Evolutionary conservation across 257 asterid genomes (phyloP).

Genomic region (Cinchona pubescens): DNA sequence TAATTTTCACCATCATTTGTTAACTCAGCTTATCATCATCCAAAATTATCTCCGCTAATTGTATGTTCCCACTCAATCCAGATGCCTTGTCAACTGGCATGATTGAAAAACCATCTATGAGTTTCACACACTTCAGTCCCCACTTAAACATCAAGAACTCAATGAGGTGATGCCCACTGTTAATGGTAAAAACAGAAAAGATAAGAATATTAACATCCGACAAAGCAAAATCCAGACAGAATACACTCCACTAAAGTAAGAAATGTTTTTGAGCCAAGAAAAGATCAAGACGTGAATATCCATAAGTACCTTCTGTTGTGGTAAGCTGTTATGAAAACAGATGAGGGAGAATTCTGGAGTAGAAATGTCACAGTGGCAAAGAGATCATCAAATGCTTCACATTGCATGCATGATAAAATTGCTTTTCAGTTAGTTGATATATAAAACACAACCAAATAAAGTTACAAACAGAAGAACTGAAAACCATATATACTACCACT

Average conservation of each 20-base stretch:
- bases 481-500: conserved; percentile 39
- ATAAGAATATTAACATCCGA: not conserved
- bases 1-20: not conserved
- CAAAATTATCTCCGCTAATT: conserved; percentile 75
- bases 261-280: not conserved
- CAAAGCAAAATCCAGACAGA: not conserved
- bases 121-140: conserved; percentile 77
- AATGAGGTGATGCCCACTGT: conserved; percentile 88
- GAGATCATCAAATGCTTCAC: conserved; percentile 80
- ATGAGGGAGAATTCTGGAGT: conserved; percentile 60
- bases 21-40: conserved; percentile 21
- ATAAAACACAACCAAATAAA: conserved; percentile 5
- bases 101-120: conserved; percentile 78
- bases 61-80: conserved; percentile 78
- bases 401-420: conserved; percentile 22
- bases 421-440: conserved; percentile 15
- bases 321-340: conserved; percentile 80
- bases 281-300: conserved; percentile 17
- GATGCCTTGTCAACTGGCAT: conserved; percentile 71
- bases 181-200: conserved; percentile 18
- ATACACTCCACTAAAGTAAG: not conserved
- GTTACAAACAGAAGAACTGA: not conserved
- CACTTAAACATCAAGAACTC: conserved; percentile 90
- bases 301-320: conserved; percentile 81
- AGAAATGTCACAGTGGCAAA: conserved; percentile 74